Base-by-base conservation (phyloP, 805 yeast species). In the Zygoascus flipseniorum region DNA sequence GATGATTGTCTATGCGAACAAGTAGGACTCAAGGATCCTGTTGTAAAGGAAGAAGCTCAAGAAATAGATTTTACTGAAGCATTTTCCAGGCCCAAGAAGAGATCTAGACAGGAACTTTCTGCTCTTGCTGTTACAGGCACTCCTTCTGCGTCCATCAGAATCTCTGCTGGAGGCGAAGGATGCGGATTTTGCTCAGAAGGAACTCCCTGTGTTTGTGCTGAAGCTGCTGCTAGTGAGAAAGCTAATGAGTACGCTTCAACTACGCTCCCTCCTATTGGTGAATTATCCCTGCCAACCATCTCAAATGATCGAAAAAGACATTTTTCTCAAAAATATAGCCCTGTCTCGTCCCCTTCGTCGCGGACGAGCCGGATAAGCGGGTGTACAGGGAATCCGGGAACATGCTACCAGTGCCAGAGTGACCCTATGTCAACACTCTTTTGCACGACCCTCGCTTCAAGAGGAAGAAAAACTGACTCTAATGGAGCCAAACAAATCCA, bases 161-260 rank as follows among this genome's bases (percentile, higher is more conserved):
- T 46, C 5, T 43, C 47, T 44, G 39, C 47, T 50, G 45, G 31
- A 44, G 50, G 53, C 58, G 31, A 55, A 54, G n/a, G 85, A 54
- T 92, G 98, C 69, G 98, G 98, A 0, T 90, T 92, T 68, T 92
- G 98, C 65, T 81, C 95, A 0, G 96, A 87, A 60, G 93, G 83
- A 60, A 83, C 95, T 0, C 90, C 96, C 1, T 92, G 98, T 92
- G 1, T 92, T 97, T 66, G 80, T 46, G n/a, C 14, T 13, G 49
- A 46, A 14, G 23, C 49, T 9, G 49, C 49, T 16, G 49, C 39
- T 31, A 9, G 20, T 8, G 49, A 46, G 14, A 14, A 14, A n/a
- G 20, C 18, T 13, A n/a, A 46, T 9, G 32, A 31, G 41, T 19
- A 8, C 13, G 13, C 41, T 13, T 5, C 42, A 14, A 31, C 49